Base-by-base conservation (phyloP, 2,329 filamentous ascomycete genomes). In the Trichoderma sp. region DNA sequence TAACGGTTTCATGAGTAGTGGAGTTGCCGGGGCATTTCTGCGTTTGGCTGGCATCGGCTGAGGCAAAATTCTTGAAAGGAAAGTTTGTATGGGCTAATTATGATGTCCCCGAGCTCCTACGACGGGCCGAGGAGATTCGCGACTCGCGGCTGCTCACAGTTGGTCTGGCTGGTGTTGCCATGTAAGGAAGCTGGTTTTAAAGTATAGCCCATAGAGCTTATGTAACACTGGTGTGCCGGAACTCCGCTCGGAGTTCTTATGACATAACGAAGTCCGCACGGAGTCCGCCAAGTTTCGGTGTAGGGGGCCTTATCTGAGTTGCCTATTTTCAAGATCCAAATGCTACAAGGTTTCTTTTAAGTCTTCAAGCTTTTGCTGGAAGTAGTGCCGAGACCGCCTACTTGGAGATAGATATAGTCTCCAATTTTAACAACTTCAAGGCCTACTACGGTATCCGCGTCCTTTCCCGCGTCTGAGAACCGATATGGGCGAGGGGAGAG, bases 71-170 rank as follows among this genome's bases (percentile, higher is more conserved):
- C 18, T 26, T 60, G 18, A 60, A 49, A 39, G 43, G 39, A 18
- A 60, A 49, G 26, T 60, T 60, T 60, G 24, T 49, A 16, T 60
- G 58, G 58, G 58, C 58, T 3, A 60, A 60, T n/a, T 60, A 39
- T 37, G 37, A 60, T 13, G 58, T 60, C 13, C 26, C 28, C 4
- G 58, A 60, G 11, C 58, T 60, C 2, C 18, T 60, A 5, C 11
- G 6, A 21, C 26, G 39, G 1, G 14, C n/a, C 8, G 18, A 49
- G 2, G 58, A 60, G 26, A n/a, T 46, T 60, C 24, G 28, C 3
- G 28, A 18, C 5, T 46, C 58, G 3, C 43, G 58, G 3, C 26
- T 39, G 28, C 58, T 60, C 10, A 60, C 37, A 8, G 28, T 39
- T 14, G 58, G 58, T 1, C 24, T 60, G 13, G 58, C 43, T 1